phyloP scores from a whole-genome alignment of 2,329 filamentous ascomycete genomes.

The Blastomyces gilchristii region DNA sequence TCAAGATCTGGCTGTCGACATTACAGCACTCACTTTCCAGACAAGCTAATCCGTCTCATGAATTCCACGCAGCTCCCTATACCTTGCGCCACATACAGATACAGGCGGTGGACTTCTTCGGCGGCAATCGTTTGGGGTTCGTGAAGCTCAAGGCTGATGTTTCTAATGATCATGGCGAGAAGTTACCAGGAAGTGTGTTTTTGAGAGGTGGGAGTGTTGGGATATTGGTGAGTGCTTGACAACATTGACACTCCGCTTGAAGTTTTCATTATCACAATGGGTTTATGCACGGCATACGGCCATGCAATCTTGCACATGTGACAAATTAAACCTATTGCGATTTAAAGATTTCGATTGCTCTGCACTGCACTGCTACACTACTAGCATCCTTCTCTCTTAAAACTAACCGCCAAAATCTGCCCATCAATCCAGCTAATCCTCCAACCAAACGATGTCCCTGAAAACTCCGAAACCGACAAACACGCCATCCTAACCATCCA shows the following conservation, averaged over 20 bases:
- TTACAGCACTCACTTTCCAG: constrained; percentile 40
- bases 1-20: constrained; percentile 45
- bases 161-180: constrained; percentile 42
- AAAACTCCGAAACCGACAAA: constrained; percentile 29
- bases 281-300: not conserved
- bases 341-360: not conserved
- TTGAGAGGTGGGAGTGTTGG: constrained; percentile 49
- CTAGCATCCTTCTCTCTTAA: not conserved
- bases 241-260: not conserved
- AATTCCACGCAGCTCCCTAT: constrained; percentile 44
- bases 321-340: not conserved
- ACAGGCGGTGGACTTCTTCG: constrained; percentile 47
- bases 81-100: constrained; percentile 43
- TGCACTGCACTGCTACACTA: not conserved
- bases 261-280: not conserved
- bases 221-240: constrained; percentile 39
- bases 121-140: constrained; percentile 42
- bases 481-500: constrained; percentile 47
- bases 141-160: constrained; percentile 47
- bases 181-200: constrained; percentile 48
- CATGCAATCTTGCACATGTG: not conserved
- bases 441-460: constrained; percentile 41
- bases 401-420: not conserved
- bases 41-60: constrained; percentile 39
- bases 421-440: constrained; percentile 40